Evolutionary conservation across 2,329 filamentous ascomycete species (phyloP), one percentile per base, ranked within the genome.

Genomic region (Sporothrix globosa): DNA sequence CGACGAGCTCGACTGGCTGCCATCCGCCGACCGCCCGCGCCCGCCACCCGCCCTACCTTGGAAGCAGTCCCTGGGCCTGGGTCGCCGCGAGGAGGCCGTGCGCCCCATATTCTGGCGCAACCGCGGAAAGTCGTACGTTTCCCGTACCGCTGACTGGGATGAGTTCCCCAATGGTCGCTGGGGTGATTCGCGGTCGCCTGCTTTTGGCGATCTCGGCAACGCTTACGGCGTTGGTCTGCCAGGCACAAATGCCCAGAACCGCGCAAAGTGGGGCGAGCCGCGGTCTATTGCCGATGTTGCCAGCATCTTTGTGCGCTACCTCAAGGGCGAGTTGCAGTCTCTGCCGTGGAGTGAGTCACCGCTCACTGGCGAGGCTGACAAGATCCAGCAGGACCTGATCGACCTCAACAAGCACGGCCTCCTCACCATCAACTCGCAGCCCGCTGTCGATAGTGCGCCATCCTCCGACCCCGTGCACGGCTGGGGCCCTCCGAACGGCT

Each of bases 91-190:
- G 63, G 96, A 99, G 82, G 97, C 97, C 77, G 96, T 99, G 56
- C 92, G 96, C 68, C 96, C 96, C 46, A 97, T 99, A 75, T 99
- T 99, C 86, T 99, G 96, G 96, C 90, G 95, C 76, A 97, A 98
- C 82, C 89, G 96, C 71, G 96, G 97, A 81, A 93, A 96, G 78
- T 97, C 94, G 4, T 99, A 99, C 77, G 90, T 99, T 69, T 90
- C 93, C 70, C 92, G 96, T 69, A 99, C 96, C 0, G 94, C 97
- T 79, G 95, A 97, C 75, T 99, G 96, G 96, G 96, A 99, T 77
- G 96, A 99, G 80, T 99, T 97, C 76, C 96, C 96, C 70, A 99
- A 99, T 84, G 96, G 96, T 61, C 91, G 96, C 80, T 99, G 96
- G 96, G 96, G 96, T 81, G 96, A 99, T 80, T 95, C 94, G 68